A percentile compares a stretch with the other conserved stretches of the same genome.
These are phyloP conservation scores for Phytophthora citricola DNA, from an alignment of 352 stramenopile genomes.

Conservation along the genomic window DNA sequence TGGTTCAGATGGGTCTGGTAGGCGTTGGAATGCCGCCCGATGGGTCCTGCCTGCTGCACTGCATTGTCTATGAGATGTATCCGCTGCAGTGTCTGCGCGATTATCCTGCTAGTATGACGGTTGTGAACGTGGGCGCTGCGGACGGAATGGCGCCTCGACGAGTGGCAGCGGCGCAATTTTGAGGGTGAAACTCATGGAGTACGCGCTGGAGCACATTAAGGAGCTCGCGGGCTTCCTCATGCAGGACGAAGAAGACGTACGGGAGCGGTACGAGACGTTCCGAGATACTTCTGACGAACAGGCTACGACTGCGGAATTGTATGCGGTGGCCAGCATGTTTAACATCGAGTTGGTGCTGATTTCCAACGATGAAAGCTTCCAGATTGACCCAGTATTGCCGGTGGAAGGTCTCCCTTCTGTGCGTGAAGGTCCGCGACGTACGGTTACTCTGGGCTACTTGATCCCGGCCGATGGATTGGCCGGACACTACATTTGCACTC, in stretches of 20 bases:
- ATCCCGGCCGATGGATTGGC: slow-evolving; percentile 67
- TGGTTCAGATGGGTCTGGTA: slow-evolving; percentile 64
- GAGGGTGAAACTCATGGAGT: slow-evolving; percentile 76
- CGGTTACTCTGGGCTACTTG: slow-evolving; percentile 79
- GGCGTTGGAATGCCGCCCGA: slow-evolving; percentile 85
- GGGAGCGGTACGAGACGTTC: slow-evolving; percentile 78
- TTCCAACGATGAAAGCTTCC: slow-evolving; percentile 83
- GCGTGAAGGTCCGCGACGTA: slow-evolving; percentile 58
- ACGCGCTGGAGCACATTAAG: slow-evolving; percentile 71
- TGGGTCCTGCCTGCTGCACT: slow-evolving; percentile 84
- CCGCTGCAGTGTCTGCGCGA: slow-evolving; percentile 76
- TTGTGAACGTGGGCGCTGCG: slow-evolving; percentile 83
- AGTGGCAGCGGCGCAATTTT: slow-evolving; percentile 71
- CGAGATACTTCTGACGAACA: slow-evolving; percentile 75
- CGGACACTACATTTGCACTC: slow-evolving; percentile 86
- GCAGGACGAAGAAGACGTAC: slow-evolving; percentile 75
- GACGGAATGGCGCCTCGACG: slow-evolving; percentile 79
- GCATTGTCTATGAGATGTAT: slow-evolving; percentile 88
- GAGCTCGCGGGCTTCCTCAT: slow-evolving; percentile 68
- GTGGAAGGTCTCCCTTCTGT: slow-evolving; percentile 64
- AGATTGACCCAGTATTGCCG: slow-evolving; percentile 82
- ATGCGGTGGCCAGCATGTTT: slow-evolving; percentile 83
- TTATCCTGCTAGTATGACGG: slow-evolving; percentile 75
- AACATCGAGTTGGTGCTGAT: slow-evolving; percentile 83
- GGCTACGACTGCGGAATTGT: slow-evolving; percentile 80